Conservation (phyloP, 1,139 yeast genomes). For the Meyerozyma carpophila region DNA sequence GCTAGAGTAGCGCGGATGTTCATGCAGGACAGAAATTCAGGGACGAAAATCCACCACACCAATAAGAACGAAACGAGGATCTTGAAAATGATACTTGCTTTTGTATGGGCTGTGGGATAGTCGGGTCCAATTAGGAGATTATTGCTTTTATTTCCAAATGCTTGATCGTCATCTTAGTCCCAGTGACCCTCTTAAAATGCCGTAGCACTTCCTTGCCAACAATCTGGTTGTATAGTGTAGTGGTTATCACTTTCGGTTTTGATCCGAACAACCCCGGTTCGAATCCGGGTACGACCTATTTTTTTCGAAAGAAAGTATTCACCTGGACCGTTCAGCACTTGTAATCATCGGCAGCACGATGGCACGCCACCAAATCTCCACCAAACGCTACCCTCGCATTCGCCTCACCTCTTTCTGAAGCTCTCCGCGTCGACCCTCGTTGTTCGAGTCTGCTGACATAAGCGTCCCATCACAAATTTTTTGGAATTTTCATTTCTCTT, state of each 20-base stretch:
- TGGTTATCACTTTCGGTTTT: slow-evolving; percentile 48
- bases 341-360: neutral
- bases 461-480: neutral
- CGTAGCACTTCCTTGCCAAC: neutral
- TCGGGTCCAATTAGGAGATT: too few relatives aligned
- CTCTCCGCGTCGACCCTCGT: neutral
- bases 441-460: neutral
- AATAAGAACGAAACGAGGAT: too few relatives aligned
- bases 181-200: neutral
- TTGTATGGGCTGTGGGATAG: too few relatives aligned
- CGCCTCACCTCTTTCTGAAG: neutral
- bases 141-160: too few relatives aligned
- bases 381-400: neutral
- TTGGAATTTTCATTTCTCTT: neutral
- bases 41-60: too few relatives aligned
- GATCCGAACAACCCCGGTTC: slow-evolving; percentile 90
- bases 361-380: neutral
- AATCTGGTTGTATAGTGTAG: slow-evolving; percentile 44
- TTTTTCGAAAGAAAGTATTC: slow-evolving; percentile 13
- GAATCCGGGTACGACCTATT: slow-evolving; percentile 88
- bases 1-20: neutral
- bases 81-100: too few relatives aligned
- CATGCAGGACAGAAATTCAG: neutral
- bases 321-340: neutral
- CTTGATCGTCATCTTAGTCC: too few relatives aligned